phyloP scores from a whole-genome alignment of 179 eudicot species.

The Patellifolia procumbens region DNA sequence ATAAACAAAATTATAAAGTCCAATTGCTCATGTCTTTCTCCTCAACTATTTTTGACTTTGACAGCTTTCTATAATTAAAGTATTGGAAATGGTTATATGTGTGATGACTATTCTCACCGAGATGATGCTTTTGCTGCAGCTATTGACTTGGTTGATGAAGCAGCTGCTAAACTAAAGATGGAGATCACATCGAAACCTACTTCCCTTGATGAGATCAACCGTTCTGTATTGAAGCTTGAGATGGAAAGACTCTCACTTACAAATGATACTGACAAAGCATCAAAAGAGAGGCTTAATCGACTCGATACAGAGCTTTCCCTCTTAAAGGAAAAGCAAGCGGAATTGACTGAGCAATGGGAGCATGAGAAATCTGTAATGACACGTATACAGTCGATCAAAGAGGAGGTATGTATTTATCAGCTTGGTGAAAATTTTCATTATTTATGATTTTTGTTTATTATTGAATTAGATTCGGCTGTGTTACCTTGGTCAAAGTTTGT shows the following conservation, averaged over 20 bases:
- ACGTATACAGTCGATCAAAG: slow-evolving; percentile 85
- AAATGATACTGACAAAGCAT: slow-evolving; percentile 91
- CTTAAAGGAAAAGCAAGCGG: slow-evolving; percentile 72
- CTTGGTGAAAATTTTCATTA: neutral
- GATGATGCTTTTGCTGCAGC: slow-evolving; percentile 49
- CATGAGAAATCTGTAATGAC: slow-evolving; percentile 90
- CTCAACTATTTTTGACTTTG: neutral
- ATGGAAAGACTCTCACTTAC: slow-evolving; percentile 92
- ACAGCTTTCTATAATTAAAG: neutral
- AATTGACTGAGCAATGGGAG: slow-evolving; percentile 91
- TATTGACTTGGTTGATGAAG: slow-evolving; percentile 96
- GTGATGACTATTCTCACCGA: slow-evolving; percentile 17
- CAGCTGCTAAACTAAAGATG: slow-evolving; percentile 97
- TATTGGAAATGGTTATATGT: neutral
- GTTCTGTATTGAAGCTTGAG: slow-evolving; percentile 85
- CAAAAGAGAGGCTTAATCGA: slow-evolving; percentile 84
- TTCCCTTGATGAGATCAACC: slow-evolving; percentile 94
- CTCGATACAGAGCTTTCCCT: slow-evolving; percentile 78
- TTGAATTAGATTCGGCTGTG: neutral
- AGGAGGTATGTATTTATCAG: slow-evolving; percentile 59
- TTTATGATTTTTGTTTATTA: neutral
- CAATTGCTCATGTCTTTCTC: neutral
- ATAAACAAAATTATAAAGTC: neutral
- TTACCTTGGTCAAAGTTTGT: slow-evolving; percentile 1
- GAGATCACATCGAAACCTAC: slow-evolving; percentile 98